Evolutionary conservation across 345 rosid species (phyloP).

Genomic region (Ceriops decandra): DNA sequence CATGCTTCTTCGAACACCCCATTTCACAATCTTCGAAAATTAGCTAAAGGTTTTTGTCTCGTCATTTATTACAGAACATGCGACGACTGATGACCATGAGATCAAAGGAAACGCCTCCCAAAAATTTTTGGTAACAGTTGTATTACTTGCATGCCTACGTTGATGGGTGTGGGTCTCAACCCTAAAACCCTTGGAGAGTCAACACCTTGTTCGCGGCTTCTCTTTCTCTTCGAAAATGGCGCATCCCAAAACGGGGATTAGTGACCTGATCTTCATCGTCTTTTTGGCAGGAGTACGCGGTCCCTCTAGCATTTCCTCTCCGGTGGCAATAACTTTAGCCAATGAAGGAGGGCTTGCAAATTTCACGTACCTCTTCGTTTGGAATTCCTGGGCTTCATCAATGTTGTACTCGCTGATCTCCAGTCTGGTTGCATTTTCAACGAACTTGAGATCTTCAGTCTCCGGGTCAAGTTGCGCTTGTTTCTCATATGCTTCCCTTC

Average conservation of each 20-base stretch:
- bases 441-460: slow-evolving; percentile 41
- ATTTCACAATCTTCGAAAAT: no score
- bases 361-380: slow-evolving; percentile 20
- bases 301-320: slow-evolving; percentile 15
- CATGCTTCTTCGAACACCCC: no score
- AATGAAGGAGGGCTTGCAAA: slow-evolving; percentile 30
- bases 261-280: slow-evolving; percentile 4
- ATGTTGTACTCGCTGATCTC: background rate
- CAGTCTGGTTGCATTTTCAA: slow-evolving; percentile 29
- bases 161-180: background rate
- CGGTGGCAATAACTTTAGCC: slow-evolving; percentile 8
- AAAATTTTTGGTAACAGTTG: no score
- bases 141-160: no score
- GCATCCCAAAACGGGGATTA: slow-evolving; percentile 17
- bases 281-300: background rate
- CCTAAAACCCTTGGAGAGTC: background rate
- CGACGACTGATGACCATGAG: no score
- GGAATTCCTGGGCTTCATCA: background rate
- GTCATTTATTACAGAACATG: no score
- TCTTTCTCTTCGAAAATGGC: slow-evolving; percentile 32
- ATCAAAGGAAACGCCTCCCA: no score
- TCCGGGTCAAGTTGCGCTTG: slow-evolving; percentile 32
- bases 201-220: background rate
- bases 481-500: slow-evolving; percentile 16
- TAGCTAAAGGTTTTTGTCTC: no score